Evolutionary conservation across 2,329 filamentous ascomycete genomes (phyloP).

Genomic region (Leptographium procerum): DNA sequence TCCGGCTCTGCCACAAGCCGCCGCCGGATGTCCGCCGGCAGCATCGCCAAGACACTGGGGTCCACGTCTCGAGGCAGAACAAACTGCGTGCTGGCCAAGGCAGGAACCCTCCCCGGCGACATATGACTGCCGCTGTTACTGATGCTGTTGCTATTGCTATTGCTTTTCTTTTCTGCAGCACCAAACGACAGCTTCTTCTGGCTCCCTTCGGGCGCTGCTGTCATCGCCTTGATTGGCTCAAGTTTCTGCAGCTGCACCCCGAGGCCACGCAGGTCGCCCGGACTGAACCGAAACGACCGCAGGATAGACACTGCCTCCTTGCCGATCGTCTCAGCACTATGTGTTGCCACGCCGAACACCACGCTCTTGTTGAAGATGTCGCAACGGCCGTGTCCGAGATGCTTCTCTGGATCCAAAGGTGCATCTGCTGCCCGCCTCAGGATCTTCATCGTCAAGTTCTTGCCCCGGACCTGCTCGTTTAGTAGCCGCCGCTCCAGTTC

Average conservation of each 20-base stretch:
- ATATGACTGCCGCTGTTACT: background rate
- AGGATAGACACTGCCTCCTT: slow-evolving; percentile 81
- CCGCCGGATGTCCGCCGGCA: slow-evolving; percentile 72
- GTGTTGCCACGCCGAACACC: slow-evolving; percentile 72
- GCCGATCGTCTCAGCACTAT: slow-evolving; percentile 56
- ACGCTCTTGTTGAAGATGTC: slow-evolving; percentile 88
- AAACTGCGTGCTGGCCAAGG: slow-evolving; percentile 70
- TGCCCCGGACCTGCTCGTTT: slow-evolving; percentile 77
- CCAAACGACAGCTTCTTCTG: slow-evolving; percentile 72
- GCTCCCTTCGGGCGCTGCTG: slow-evolving; percentile 54
- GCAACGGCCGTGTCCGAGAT: slow-evolving; percentile 89
- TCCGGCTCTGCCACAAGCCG: slow-evolving; percentile 58
- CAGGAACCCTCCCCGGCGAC: slow-evolving; percentile 24
- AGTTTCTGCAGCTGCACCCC: slow-evolving; percentile 91
- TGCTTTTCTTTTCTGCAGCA: background rate
- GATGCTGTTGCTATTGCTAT: too few species aligned
- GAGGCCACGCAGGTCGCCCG: slow-evolving; percentile 84
- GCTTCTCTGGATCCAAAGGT: slow-evolving; percentile 82
- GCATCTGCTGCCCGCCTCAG: slow-evolving; percentile 82
- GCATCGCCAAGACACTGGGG: slow-evolving; percentile 65
- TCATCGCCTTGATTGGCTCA: slow-evolving; percentile 48
- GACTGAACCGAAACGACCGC: slow-evolving; percentile 69
- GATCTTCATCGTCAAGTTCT: slow-evolving; percentile 84
- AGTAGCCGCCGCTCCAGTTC: slow-evolving; percentile 73
- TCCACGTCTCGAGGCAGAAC: slow-evolving; percentile 78